These are phyloP conservation scores for Cladophialophora yegresii DNA, from an alignment of 2,329 filamentous ascomycete species.

Conservation along the genomic window DNA sequence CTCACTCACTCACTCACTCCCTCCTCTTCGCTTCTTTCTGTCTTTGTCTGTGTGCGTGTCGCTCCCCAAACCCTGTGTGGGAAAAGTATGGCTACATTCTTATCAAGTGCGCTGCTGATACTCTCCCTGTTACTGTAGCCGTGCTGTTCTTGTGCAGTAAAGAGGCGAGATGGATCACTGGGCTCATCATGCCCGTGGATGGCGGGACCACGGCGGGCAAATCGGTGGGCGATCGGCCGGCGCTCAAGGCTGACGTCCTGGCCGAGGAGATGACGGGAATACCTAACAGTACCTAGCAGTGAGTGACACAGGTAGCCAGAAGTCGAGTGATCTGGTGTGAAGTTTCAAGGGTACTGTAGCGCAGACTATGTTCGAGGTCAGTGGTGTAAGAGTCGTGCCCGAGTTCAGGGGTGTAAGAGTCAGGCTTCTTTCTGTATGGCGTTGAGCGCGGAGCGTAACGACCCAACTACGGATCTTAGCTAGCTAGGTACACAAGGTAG, in stretches of 20 bases:
- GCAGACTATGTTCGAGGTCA: neutral
- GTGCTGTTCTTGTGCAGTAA: slow-evolving; percentile 21
- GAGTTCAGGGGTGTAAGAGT: too few species aligned
- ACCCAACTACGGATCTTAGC: too few species aligned
- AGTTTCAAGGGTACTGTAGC: neutral
- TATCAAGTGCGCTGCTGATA: neutral
- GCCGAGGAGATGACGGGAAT: slow-evolving; percentile 24
- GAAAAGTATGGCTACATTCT: too few species aligned
- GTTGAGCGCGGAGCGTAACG: too few species aligned
- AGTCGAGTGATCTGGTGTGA: neutral
- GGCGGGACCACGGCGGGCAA: slow-evolving; percentile 23
- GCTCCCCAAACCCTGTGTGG: too few species aligned
- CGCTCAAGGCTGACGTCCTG: slow-evolving; percentile 17
- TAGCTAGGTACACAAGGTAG: too few species aligned
- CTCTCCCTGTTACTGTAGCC: neutral
- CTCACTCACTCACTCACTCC: too few species aligned
- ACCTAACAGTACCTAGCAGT: slow-evolving; percentile 20
- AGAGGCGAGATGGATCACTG: slow-evolving; percentile 26
- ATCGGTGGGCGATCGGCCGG: slow-evolving; percentile 12
- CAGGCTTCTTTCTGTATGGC: neutral
- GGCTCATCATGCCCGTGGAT: slow-evolving; percentile 26
- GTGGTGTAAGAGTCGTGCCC: too few species aligned
- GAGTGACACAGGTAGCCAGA: neutral
- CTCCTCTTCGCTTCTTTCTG: neutral
- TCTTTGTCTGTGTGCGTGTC: too few species aligned